Evolutionary conservation across 2,329 filamentous ascomycete genomes (phyloP), one percentile per base, ranked within the genome.

Genomic region (Aspergillus ochraceus): DNA sequence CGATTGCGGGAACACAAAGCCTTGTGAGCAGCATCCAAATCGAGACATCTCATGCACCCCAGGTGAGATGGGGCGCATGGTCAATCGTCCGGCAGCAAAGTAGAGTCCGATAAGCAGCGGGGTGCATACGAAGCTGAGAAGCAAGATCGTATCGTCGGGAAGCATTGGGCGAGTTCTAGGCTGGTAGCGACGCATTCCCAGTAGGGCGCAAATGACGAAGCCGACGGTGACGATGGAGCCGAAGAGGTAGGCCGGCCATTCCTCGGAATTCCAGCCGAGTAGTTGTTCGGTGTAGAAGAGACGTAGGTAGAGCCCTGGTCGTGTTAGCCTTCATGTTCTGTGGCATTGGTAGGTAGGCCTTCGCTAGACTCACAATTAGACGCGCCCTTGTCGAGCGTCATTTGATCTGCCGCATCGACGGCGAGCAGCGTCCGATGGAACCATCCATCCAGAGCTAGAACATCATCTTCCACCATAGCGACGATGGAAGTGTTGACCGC

Each of bases 361-460:
- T 29, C 24, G 12, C 11, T 24, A 29, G 12, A 52, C 65, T 62
- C 53, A 67, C 69, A 70, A n/a, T 65, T 66, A 52, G 64, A 63
- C 42, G 57, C 59, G 1, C 62, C 64, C 39, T 73, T 68, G 26
- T 67, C 60, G 17, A 62, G 64, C 12, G 69, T 71, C 53, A 74
- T 65, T 32, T 60, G 61, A 58, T 79, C 72, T 4, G 73, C 73
- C 39, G 67, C 61, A 19, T 70, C 62, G 32, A 81, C 64, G 0
- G 74, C 79, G 5, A 69, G 60, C 45, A 76, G 67, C 0, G 76
- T 77, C 4, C 78, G 74, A 52, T 77, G 70, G 62, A 77, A 80
- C 80, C 81, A 82, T 12, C 80, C 80, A 53, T 80, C 78, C 64
- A 78, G 73, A 36, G 78, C 79, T 4, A 83, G 57, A 3, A 77